Base-by-base conservation (phyloP, 2,329 filamentous ascomycete species). In the Penicillium crustosum region DNA sequence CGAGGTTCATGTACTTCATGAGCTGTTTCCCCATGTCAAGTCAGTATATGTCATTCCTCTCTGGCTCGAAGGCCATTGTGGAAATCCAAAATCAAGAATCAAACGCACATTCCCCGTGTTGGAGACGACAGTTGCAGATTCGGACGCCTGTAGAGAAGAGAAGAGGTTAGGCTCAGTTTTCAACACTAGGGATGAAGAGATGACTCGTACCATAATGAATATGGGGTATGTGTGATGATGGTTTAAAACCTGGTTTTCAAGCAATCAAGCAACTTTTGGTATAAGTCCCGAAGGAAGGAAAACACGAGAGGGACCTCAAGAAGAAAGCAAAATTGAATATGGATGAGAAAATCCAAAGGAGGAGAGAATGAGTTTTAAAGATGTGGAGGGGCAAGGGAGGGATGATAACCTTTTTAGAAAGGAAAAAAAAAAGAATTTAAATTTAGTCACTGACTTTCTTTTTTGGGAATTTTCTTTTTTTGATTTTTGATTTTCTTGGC, bases 1-100 rank as follows among this genome's bases (percentile, higher is more conserved):
- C 89, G 72, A 97, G 90, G 73, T 83, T 83, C 80, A 94, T 86
- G 85, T 93, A 97, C 81, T 97, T 97, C 78, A 89, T 82, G 78
- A 97, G 87, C 91, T 96, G 78, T 71, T 62, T 66, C 67, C 36
- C 60, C 55, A 65, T 41, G 64, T 58, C 62, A 65, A 69, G 68
- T 81, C 73, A 78, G 77, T 77, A 76, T 77, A 61, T 63, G 61
- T 69, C 52, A 61, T 68, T 71, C 65, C 65, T 68, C 62, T 58
- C 60, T 63, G 62, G 65, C 64, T 67, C 63, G 62, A 64, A 51
- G 64, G 68, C 68, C 66, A 66, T 67, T 67, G 66, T 61, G 65
- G 63, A 69, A 68, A 65, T 65, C 59, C 61, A 64, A 66, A 60
- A 70, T 67, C 61, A 61, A 66, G 59, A 61, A 66, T 66, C 65